Percentiles rank a stretch among this genome's conserved stretches.
Conservation (phyloP, 73 alveolate genomes). For the Paramecium sonneborni region DNA sequence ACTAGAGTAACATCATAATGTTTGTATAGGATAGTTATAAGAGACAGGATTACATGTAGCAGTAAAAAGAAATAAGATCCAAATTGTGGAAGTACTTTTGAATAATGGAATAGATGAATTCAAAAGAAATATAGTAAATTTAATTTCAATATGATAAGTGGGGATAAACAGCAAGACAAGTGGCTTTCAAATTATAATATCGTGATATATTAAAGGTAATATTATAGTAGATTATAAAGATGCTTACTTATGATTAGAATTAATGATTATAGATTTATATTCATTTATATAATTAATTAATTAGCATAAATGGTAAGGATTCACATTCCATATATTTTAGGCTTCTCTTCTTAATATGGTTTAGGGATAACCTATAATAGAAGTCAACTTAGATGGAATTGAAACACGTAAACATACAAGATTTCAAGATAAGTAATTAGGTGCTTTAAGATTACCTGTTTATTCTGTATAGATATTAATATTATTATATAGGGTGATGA, state of each 20-base stretch:
- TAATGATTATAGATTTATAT: not conserved
- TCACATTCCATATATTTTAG: not conserved
- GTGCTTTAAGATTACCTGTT: conserved; percentile 52
- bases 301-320: not conserved
- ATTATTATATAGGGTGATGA: conserved; percentile 55
- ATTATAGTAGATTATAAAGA: not conserved
- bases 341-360: conserved; percentile 8
- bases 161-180: conserved; percentile 14
- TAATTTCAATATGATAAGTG: not conserved
- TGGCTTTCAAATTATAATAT: conserved; percentile 5
- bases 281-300: not conserved
- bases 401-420: conserved; percentile 60
- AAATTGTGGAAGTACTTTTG: not conserved
- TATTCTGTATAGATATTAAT: conserved; percentile 27
- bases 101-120: not conserved
- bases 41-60: conserved; percentile 33
- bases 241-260: not conserved
- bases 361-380: conserved; percentile 33
- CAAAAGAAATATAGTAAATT: not conserved
- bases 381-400: conserved; percentile 59
- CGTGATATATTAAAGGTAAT: not conserved
- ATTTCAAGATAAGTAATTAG: conserved; percentile 51
- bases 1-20: not conserved
- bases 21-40: not conserved
- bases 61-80: not conserved